Evolutionary conservation across 306 rosid species (phyloP), one percentile per base, ranked within the genome.

Genomic region (Lagenaria siceraria): DNA sequence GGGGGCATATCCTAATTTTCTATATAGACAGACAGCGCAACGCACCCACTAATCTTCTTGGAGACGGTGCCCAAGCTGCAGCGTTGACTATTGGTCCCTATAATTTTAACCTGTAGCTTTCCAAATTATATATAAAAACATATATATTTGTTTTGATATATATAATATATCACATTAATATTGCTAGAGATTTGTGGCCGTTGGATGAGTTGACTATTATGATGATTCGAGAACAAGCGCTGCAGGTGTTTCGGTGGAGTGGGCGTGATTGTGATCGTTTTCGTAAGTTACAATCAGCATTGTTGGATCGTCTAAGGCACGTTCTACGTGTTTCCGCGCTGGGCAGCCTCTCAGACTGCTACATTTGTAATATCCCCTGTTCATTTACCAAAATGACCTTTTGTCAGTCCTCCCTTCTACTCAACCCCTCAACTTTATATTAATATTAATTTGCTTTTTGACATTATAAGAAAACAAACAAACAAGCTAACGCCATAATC

Each of bases 231-330:
- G 89, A 65, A 86, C 81, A 18, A 81, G 78, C 48, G 79, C 53
- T 19, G 77, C 79, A 19, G 88, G 70, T 48, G 85, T 78, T 29
- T 89, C 90, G 64, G 87, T 43, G 4, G 84, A 25, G 52, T 60
- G 80, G 4, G 93, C 73, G 89, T 92, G 97, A 83, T 82, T 85
- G 81, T 92, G 97, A 46, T 90, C 93, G 69, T 88, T 88, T 80
- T 92, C 97, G 77, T 92, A 92, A 22, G 96, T 92, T 10, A 92
- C 96, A 31, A 92, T 82, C 35, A 92, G 88, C 96, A 92, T 92
- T 68, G 79, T 53, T 5, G 92, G 87, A 84, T 92, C 96, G 75
- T 92, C 97, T 78, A 85, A 58, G 66, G 96, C 97, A 19, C 97
- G 87, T 87, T 90, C 97, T 81, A 92, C 97, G 73, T 89, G 97